Conservation (phyloP, 306 rosid species). For the Lathyrus sativus region DNA sequence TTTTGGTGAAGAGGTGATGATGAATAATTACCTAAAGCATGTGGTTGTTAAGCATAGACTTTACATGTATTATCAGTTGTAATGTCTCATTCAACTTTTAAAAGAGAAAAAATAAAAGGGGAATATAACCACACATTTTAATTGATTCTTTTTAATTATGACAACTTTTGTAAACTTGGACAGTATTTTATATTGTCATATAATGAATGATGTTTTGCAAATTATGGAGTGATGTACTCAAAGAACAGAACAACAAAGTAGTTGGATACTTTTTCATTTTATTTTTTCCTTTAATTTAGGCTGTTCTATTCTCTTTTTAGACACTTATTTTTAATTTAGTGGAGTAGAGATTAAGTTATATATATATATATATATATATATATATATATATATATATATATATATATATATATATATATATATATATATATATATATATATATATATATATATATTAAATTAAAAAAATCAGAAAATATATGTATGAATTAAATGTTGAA, state of each 20-base stretch:
- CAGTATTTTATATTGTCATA: conserved; percentile 44
- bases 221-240: conserved; percentile 46
- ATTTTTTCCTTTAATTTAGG: conserved; percentile 31
- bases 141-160: conserved; percentile 46
- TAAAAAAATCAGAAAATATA: not conserved
- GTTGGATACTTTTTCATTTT: conserved; percentile 39
- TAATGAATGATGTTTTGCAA: conserved; percentile 43
- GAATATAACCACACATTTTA: conserved; percentile 37
- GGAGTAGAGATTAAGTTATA: conserved; percentile 45
- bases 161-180: conserved; percentile 40
- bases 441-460: not conserved
- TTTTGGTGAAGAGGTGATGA: conserved; percentile 46
- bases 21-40: conserved; percentile 54
- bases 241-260: conserved; percentile 36
- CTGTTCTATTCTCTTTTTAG: not conserved
- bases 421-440: conserved; percentile 16
- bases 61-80: conserved; percentile 51
- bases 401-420: conserved; percentile 8
- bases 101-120: conserved; percentile 23
- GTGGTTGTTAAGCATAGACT: conserved; percentile 59
- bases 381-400: conserved; percentile 2
- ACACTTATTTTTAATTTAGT: conserved; percentile 32
- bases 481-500: not conserved
- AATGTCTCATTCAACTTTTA: conserved; percentile 54
- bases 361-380: conserved; percentile 7